A percentile compares a stretch with the other conserved stretches of the same genome.
These are phyloP conservation scores for Cutaneotrichosporon sp. DNA, from an alignment of 1,284 basidiomycete species.

Conservation along the genomic window DNA sequence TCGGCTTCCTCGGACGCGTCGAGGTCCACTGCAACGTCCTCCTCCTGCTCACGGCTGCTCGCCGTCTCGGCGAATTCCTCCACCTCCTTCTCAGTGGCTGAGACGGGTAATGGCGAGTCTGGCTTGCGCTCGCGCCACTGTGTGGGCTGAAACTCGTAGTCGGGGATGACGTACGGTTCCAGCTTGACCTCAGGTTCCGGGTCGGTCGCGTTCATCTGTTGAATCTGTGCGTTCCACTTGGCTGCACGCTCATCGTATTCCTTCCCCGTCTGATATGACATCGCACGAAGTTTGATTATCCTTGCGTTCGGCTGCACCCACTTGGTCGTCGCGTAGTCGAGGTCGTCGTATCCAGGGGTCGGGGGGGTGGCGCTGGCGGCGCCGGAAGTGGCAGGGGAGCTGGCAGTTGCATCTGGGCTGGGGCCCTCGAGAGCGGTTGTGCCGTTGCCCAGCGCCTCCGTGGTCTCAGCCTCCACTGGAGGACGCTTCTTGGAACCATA, in stretches of 20 bases:
- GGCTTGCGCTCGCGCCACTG: not conserved
- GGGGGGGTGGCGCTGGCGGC: not conserved
- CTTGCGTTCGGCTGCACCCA: conserved; percentile 39
- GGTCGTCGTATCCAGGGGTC: not conserved
- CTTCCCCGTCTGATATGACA: conserved; percentile 37
- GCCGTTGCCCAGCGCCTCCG: not conserved
- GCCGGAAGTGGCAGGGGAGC: not conserved
- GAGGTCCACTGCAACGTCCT: not conserved
- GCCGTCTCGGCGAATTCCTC: not conserved
- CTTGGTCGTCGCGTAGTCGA: not conserved
- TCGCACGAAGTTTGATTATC: conserved; percentile 29
- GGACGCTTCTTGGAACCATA: not conserved
- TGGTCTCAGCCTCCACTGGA: not conserved
- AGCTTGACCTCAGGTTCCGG: conserved; percentile 1
- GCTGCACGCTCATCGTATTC: conserved; percentile 34
- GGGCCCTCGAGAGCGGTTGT: not conserved
- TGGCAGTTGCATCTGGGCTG: not conserved
- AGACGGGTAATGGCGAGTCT: not conserved
- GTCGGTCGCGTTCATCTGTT: not conserved
- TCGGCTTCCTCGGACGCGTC: not conserved
- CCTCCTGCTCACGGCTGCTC: not conserved
- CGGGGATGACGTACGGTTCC: conserved; percentile 4
- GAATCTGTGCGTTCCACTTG: not conserved
- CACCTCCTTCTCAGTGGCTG: not conserved
- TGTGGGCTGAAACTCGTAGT: not conserved